Evolutionary conservation across 192 early-diverging fungal genomes (phyloP).

Genomic region (Dissophora ornata): DNA sequence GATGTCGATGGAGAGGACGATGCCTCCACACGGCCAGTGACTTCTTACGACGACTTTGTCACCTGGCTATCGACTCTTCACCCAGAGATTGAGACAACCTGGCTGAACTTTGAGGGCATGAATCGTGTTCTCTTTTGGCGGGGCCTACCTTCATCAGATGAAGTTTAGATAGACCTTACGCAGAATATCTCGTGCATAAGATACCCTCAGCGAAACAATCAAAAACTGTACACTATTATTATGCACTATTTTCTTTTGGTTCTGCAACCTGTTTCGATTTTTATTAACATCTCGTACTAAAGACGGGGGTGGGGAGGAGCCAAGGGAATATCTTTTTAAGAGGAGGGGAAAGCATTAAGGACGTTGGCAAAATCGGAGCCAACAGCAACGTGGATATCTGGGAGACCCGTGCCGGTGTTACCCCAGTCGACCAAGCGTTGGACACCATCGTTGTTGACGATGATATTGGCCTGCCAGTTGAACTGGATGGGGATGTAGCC

Average conservation of each 20-base stretch:
- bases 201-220: too few relatives aligned
- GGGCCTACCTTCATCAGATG: constrained; percentile 1
- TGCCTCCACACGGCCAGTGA: constrained; percentile 30
- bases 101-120: constrained; percentile 53
- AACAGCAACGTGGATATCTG: background rate
- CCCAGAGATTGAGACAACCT: constrained; percentile 41
- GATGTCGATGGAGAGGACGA: background rate
- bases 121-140: constrained; percentile 46
- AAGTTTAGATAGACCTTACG: background rate
- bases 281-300: background rate
- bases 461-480: constrained; percentile 1
- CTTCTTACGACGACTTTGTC: constrained; percentile 50
- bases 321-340: background rate
- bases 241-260: too few relatives aligned
- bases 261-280: background rate
- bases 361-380: constrained; percentile 36
- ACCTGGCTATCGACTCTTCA: constrained; percentile 39
- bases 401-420: background rate
- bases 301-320: too few relatives aligned
- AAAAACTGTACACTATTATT: too few relatives aligned
- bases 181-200: too few relatives aligned
- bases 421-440: constrained; percentile 22
- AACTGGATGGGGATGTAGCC: constrained; percentile 22
- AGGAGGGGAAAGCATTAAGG: constrained; percentile 2
- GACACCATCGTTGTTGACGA: constrained; percentile 29